Conservation (phyloP, 2,329 filamentous ascomycete species). For the Aspergillus quadrilineatus region DNA sequence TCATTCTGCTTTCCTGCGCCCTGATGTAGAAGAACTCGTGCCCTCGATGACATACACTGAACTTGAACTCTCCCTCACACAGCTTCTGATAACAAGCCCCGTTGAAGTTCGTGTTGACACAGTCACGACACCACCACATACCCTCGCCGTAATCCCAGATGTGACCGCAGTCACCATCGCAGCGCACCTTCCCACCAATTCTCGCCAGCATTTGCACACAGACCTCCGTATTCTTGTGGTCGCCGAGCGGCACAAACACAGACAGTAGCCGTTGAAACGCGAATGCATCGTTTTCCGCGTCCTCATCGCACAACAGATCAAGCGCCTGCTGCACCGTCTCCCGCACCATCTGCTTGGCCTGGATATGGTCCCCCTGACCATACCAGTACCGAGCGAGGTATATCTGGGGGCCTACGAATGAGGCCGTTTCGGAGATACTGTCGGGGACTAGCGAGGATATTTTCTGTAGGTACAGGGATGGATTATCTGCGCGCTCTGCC, state of each 20-base stretch:
- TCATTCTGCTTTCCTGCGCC: background rate
- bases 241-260: background rate
- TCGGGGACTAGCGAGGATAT: background rate
- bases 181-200: background rate
- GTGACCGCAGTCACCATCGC: conserved; percentile 2
- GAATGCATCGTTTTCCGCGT: background rate
- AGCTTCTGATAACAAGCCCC: conserved; percentile 1
- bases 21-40: conserved; percentile 4
- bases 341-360: background rate
- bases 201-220: conserved; percentile 1
- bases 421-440: conserved; percentile 2
- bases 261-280: background rate
- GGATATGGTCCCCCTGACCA: background rate
- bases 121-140: conserved; percentile 1
- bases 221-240: background rate
- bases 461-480: background rate
- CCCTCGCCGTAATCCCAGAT: background rate
- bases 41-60: conserved; percentile 2
- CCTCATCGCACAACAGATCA: background rate
- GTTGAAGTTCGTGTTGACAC: background rate
- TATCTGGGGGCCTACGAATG: conserved; percentile 1
- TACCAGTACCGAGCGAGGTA: conserved; percentile 5
- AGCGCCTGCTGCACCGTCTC: background rate
- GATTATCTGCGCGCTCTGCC: background rate
- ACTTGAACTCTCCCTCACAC: background rate